Evolutionary conservation across 345 rosid species (phyloP), one percentile per base, ranked within the genome.

Genomic region (Lepidium aucheri): DNA sequence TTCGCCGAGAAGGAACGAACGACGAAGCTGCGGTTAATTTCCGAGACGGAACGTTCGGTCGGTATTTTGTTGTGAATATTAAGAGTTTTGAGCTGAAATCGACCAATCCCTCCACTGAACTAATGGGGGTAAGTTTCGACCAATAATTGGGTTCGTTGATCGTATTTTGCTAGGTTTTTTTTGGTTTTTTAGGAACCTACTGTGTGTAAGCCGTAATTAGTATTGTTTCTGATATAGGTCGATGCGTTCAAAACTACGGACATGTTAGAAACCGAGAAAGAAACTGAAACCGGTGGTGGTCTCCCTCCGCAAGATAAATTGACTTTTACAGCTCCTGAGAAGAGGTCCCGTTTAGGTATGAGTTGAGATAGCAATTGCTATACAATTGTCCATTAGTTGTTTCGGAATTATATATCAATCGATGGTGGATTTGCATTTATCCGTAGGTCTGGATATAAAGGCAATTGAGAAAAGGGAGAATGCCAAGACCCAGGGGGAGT

Each of bases 281-380:
- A 45, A 46, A 69, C 49, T 12, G 67, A 45, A 46, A 69, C 49
- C 12, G 69, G 65, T 22, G 75, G 77, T 9, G 81, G 81, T 70
- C 16, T 76, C 13, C 82, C 82, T 17, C 65, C 34, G 15, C 78
- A 79, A 67, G 89, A 86, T 66, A 82, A 77, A 53, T 60, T 74
- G 16, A 68, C 77, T 24, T 85, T 78, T 47, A 86, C 76, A 75
- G 82, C 88, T 44, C 79, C 91, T 3, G 86, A 78, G 71, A 74
- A 72, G 24, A 85, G 77, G 68, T 77, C 83, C 4, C 65, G 67
- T 41, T 50, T 78, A 65, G 90, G 93, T 78, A 72, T 74, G 70
- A 15, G 9, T 36, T 41, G 15, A 43, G n/a, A 44, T 39, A 2
- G 1, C 40, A 5, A 22, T 26, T 57, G 53, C 28, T 16, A 46